phyloP scores from a whole-genome alignment of 208 protist species.

The Cochliopodium minus region DNA sequence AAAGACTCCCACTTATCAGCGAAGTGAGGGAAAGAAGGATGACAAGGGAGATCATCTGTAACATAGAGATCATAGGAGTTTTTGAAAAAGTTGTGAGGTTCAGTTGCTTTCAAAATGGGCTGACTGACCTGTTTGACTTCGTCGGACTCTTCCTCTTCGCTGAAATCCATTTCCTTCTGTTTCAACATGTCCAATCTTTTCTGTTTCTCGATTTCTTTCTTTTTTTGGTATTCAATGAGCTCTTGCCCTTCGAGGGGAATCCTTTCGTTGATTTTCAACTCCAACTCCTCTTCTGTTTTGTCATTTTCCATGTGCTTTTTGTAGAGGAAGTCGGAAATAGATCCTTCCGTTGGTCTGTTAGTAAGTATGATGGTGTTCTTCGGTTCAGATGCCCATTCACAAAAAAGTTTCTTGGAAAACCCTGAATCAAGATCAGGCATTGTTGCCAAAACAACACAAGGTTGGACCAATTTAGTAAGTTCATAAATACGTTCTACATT shows the following conservation, averaged over 20 bases:
- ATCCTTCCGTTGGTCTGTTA: constrained; percentile 33
- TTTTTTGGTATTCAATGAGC: background rate
- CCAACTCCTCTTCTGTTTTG: background rate
- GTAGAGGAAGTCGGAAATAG: constrained; percentile 5
- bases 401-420: constrained; percentile 35
- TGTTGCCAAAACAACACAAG: constrained; percentile 13
- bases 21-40: no score
- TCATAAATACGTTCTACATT: no score
- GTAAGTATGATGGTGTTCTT: constrained; percentile 36
- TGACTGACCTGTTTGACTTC: background rate
- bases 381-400: constrained; percentile 26
- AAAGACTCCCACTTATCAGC: no score
- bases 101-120: background rate
- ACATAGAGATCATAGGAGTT: no score
- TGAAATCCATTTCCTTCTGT: constrained; percentile 1
- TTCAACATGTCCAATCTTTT: background rate
- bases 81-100: no score
- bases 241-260: constrained; percentile 7
- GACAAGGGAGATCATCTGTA: no score
- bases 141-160: constrained; percentile 1
- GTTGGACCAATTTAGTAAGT: no score
- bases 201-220: background rate
- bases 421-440: constrained; percentile 9
- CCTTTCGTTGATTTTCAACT: background rate
- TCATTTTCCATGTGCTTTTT: constrained; percentile 14